phyloP scores from a whole-genome alignment of 371 early-diverging fungal genomes.

The Parasitella parasitica region DNA sequence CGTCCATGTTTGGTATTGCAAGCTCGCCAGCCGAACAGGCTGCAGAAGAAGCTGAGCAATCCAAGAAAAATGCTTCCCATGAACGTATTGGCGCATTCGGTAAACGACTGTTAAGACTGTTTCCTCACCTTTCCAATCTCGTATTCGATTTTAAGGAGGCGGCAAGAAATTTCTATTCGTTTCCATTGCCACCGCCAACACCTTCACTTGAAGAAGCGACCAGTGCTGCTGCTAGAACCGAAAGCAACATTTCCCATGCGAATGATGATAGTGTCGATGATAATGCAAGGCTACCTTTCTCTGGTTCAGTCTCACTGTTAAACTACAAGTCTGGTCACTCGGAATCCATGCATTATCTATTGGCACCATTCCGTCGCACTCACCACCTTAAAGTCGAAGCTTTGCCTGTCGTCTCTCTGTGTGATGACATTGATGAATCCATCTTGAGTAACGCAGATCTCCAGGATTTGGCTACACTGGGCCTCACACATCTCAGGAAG shows the following conservation, averaged over 20 bases:
- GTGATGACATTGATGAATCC: conserved; percentile 31
- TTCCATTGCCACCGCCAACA: not conserved
- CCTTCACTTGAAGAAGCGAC: not conserved
- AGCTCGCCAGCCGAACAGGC: conserved; percentile 4
- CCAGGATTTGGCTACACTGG: conserved; percentile 6
- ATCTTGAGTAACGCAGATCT: conserved; percentile 24
- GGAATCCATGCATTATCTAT: conserved; percentile 4
- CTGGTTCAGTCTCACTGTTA: conserved; percentile 14
- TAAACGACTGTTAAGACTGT: conserved; percentile 2
- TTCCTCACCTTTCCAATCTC: conserved; percentile 18
- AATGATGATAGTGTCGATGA: not conserved
- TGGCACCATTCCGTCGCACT: conserved; percentile 19
- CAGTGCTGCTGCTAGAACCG: too few species aligned
- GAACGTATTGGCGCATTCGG: conserved; percentile 13
- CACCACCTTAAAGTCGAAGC: conserved; percentile 16
- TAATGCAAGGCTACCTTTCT: conserved; percentile 3
- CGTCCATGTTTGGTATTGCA: conserved; percentile 19
- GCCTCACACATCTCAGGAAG: not conserved
- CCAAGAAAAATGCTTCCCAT: not conserved
- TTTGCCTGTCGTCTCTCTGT: conserved; percentile 21
- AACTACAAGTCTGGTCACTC: conserved; percentile 24
- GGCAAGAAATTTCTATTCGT: not conserved
- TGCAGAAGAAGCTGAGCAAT: not conserved
- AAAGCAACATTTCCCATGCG: not conserved
- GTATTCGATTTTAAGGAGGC: conserved; percentile 13